phyloP scores from a whole-genome alignment of 352 stramenopile genomes.

The Globisporangium perplexum region DNA sequence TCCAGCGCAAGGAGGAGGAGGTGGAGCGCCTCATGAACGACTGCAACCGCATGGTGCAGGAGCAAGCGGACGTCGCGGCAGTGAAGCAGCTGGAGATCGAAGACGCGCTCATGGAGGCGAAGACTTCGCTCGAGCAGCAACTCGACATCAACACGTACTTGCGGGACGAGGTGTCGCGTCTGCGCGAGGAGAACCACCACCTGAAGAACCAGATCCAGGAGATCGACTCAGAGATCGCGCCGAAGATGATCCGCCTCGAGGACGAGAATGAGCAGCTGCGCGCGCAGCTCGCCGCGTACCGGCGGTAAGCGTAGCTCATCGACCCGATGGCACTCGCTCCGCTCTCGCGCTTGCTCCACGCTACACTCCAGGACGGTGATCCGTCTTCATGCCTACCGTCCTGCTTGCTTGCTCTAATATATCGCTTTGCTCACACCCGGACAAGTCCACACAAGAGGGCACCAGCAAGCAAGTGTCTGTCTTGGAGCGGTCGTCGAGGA shows the following conservation, averaged over 20 bases:
- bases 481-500: too few relatives aligned
- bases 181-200: conserved; percentile 81
- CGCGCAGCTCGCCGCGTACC: conserved; percentile 12
- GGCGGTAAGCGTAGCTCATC: conserved; percentile 12
- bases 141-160: conserved; percentile 83
- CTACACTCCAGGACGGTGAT: too few relatives aligned
- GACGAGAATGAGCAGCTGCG: conserved; percentile 82
- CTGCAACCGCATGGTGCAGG: conserved; percentile 83
- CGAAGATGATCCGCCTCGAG: conserved; percentile 74
- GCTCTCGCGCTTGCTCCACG: too few relatives aligned
- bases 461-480: too few relatives aligned
- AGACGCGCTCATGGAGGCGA: conserved; percentile 75
- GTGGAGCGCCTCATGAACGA: conserved; percentile 80
- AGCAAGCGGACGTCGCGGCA: conserved; percentile 69
- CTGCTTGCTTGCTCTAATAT: too few relatives aligned
- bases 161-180: conserved; percentile 65
- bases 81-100: conserved; percentile 84
- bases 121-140: conserved; percentile 83
- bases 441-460: too few relatives aligned
- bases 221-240: conserved; percentile 80
- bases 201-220: conserved; percentile 86
- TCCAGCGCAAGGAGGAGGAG: conserved; percentile 66
- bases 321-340: too few relatives aligned
- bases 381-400: too few relatives aligned
- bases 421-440: too few relatives aligned